Evolutionary conservation across 805 yeast genomes (phyloP).

Genomic region (Zygotorulaspora danielsina): DNA sequence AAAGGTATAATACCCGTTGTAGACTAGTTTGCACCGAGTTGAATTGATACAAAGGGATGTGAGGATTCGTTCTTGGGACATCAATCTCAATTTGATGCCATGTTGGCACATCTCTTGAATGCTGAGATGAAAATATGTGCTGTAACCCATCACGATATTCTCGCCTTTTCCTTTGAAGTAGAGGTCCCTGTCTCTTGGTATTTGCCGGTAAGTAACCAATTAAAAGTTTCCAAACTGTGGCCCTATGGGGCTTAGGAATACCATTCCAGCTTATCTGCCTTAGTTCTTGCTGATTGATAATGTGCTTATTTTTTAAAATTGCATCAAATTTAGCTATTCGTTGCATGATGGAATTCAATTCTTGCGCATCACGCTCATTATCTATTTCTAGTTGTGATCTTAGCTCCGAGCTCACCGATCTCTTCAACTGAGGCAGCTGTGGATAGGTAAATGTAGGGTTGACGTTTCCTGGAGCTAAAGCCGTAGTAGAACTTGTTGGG

Average conservation of each 20-base stretch:
- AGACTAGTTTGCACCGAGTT: conserved; percentile 71
- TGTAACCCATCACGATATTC: conserved; percentile 76
- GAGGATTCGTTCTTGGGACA: conserved; percentile 90
- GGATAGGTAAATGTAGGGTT: conserved; percentile 26
- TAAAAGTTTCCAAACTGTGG: conserved; percentile 83
- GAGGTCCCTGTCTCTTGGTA: conserved; percentile 63
- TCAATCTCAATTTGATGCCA: conserved; percentile 97
- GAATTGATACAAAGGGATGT: conserved; percentile 63
- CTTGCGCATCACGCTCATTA: conserved; percentile 36
- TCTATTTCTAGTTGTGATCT: conserved; percentile 28
- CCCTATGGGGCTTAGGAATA: conserved; percentile 73
- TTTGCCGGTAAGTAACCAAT: conserved; percentile 90
- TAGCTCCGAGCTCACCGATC: conserved; percentile 20
- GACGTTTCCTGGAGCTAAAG: conserved; percentile 8
- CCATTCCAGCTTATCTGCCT: conserved; percentile 92
- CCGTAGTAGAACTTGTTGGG: conserved; percentile 11
- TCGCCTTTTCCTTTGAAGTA: conserved; percentile 72
- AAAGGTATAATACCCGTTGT: conserved; percentile 75
- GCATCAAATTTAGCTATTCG: conserved; percentile 64
- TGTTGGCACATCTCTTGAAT: conserved; percentile 65
- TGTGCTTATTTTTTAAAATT: conserved; percentile 47
- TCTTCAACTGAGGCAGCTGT: conserved; percentile 28
- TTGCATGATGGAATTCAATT: conserved; percentile 54
- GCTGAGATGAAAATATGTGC: conserved; percentile 50
- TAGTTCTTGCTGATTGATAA: conserved; percentile 65